A percentile compares a stretch with the other conserved stretches of the same genome.
These are phyloP conservation scores for Begonia loranthoides DNA, from an alignment of 306 rosid species.

Conservation along the genomic window DNA sequence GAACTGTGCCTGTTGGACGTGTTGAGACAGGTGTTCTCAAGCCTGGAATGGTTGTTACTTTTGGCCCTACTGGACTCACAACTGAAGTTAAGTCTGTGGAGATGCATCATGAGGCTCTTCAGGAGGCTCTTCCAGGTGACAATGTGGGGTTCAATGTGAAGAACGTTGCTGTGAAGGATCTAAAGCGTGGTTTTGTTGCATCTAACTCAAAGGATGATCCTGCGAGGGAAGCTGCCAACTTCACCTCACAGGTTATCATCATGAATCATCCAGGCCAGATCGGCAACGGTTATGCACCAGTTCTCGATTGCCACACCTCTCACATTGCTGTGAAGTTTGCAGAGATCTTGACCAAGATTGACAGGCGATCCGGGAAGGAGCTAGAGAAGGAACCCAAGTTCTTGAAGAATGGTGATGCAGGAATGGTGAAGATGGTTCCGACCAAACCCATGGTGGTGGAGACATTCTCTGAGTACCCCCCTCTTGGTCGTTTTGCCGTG, in stretches of 20 bases:
- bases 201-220: conserved; percentile 28
- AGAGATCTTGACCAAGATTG: conserved; percentile 22
- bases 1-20: conserved; percentile 24
- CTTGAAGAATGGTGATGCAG: conserved; percentile 31
- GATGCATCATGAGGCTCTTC: conserved; percentile 19
- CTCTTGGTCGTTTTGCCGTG: conserved; percentile 32
- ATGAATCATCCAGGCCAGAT: conserved; percentile 32
- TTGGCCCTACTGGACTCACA: conserved; percentile 17
- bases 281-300: conserved; percentile 27
- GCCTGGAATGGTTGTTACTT: conserved; percentile 23
- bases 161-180: conserved; percentile 29
- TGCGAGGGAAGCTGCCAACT: conserved; percentile 19
- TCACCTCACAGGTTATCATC: conserved; percentile 30
- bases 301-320: conserved; percentile 28
- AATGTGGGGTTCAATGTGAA: conserved; percentile 28
- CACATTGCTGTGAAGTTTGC: conserved; percentile 31
- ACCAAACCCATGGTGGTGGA: conserved; percentile 34
- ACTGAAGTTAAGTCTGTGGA: conserved; percentile 34
- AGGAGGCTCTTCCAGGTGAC: no score
- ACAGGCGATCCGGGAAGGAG: conserved; percentile 16
- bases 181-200: conserved; percentile 32
- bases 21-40: conserved; percentile 23
- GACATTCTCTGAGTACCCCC: conserved; percentile 30
- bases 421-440: conserved; percentile 29
- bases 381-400: conserved; percentile 14